Base-by-base conservation (phyloP, 1,139 yeast species). In the Saccharomycopsis crataegensis region DNA sequence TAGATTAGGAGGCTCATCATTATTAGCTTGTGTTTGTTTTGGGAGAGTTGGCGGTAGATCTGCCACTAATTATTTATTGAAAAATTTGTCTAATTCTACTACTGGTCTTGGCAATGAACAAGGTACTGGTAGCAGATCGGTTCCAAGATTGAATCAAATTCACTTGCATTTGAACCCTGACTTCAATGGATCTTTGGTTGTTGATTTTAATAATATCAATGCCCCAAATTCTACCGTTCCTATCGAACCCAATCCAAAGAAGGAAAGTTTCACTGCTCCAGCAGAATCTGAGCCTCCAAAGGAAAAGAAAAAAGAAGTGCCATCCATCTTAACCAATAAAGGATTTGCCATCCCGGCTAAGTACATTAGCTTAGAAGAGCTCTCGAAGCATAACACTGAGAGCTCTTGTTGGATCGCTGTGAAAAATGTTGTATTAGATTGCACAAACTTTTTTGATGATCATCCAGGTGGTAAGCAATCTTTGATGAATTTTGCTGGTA, bases 11-110 rank as follows among this genome's bases (percentile, higher is more conserved):
- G 95, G 94, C 0, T 83, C 90, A 16, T 81, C 89, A 11, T 70
- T 86, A 38, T 70, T 86, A 57, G 91, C 87, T 40, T 86, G 94
- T 71, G 91, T 84, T n/a, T 90, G 85, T 1, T 86, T 78, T 67
- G 94, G 94, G 3, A 73, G 86, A 60, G 72, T 79, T 38, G 81
- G 85, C 11, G 86, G 83, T 2, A 79, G 78, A 52, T 56, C 67
- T 16, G 72, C 74, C 2, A 58, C 63, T 16, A 57, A 55, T 11
- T 52, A 55, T 37, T 47, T 63, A n/a, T 57, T 63, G 14, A 34
- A 49, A 6, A 57, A 53, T 32, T 56, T 63, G 40, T 57, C 62
- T 7, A 55, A 57, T 47, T 22, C 28, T 16, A 49, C 78, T 9
- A 77, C 76, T 9, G 78, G 73, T n/a, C 28, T 49, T 8, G 47